Evolutionary conservation across 2,329 filamentous ascomycete genomes (phyloP).

Genomic region (Talaromyces funiculosus): DNA sequence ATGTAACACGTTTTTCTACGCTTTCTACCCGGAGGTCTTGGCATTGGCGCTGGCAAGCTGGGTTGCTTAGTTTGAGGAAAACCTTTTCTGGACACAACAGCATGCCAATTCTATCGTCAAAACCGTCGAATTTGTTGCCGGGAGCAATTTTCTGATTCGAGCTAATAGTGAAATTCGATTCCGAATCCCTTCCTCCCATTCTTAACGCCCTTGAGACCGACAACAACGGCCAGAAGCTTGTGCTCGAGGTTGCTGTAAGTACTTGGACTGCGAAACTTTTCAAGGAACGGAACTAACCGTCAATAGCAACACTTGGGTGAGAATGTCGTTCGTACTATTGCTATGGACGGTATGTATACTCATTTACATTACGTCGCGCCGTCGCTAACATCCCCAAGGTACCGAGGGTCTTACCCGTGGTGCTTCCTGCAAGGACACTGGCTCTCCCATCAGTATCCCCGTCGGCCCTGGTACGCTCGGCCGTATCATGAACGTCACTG

Average conservation of each 20-base stretch:
- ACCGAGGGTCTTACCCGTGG: slow-evolving; percentile 99
- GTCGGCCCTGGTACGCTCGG: slow-evolving; percentile 90
- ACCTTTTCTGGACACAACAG: slow-evolving; percentile 35
- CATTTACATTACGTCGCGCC: neutral
- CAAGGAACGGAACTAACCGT: slow-evolving; percentile 7
- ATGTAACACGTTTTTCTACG: slow-evolving; percentile 42
- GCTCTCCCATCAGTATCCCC: slow-evolving; percentile 90
- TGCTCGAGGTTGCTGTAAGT: slow-evolving; percentile 92
- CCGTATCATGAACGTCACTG: slow-evolving; percentile 99
- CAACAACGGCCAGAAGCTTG: slow-evolving; percentile 89
- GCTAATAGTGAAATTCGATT: slow-evolving; percentile 88
- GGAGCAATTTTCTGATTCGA: neutral
- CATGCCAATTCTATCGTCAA: slow-evolving; percentile 29
- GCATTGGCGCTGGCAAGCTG: slow-evolving; percentile 18
- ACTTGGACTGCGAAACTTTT: too few relatives aligned
- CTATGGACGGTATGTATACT: slow-evolving; percentile 85
- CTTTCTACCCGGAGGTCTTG: slow-evolving; percentile 8
- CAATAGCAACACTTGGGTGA: slow-evolving; percentile 96
- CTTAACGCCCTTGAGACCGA: slow-evolving; percentile 90
- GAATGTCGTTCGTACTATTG: slow-evolving; percentile 99
- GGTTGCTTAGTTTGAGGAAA: slow-evolving; percentile 26
- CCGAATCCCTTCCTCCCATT: slow-evolving; percentile 88
- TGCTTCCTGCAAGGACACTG: slow-evolving; percentile 76
- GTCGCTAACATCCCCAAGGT: slow-evolving; percentile 51
- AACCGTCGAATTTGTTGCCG: neutral